Evolutionary conservation across 768 basidiomycete genomes (phyloP), one percentile per base, ranked within the genome.

Genomic region (Cubamyces lactineus): DNA sequence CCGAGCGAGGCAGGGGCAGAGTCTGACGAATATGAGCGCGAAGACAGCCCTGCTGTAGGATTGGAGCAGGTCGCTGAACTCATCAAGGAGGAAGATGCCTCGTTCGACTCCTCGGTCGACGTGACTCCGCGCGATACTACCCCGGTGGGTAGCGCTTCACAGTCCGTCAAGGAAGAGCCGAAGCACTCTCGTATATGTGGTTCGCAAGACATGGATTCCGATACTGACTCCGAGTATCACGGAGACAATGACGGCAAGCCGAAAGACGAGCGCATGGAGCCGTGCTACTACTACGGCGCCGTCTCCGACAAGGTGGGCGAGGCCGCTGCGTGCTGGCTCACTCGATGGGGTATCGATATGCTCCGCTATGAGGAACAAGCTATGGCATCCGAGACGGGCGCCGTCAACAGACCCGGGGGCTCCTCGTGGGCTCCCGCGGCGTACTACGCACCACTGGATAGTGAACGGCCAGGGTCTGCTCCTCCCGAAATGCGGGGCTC

Each of bases 241-340:
- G 66, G 66, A 21, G 55, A 61, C 21, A 41, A 41, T 17, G 47
- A 51, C n/a, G 39, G 42, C 16, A 59, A 61, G 23, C 17, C 57
- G 8, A 45, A 47, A 16, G 17, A 19, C 5, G 57, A 59, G 41
- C 48, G 5, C 2, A 57, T 59, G 6, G 69, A 69, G 15, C 79
- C 82, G 1, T 77, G 76, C 39, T 90, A 86, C 67, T 82, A 86
- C 70, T 96, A 97, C 69, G 95, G 94, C n/a, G 81, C 85, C n/a
- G 80, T 94, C 11, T 91, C 91, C 0, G 86, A 94, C 74, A 96
- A 93, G 77, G 92, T 97, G 58, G 95, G 95, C 13, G 94, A 96
- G 74, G 89, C 92, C 0, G 88, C 89, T 66, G 84, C 84, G 2
- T 92, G 90, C 72, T 98, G 94, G 94, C 78, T 97, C 17, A 82